Conservation (phyloP, 1,284 basidiomycete species). For the Moniliella sp. region DNA sequence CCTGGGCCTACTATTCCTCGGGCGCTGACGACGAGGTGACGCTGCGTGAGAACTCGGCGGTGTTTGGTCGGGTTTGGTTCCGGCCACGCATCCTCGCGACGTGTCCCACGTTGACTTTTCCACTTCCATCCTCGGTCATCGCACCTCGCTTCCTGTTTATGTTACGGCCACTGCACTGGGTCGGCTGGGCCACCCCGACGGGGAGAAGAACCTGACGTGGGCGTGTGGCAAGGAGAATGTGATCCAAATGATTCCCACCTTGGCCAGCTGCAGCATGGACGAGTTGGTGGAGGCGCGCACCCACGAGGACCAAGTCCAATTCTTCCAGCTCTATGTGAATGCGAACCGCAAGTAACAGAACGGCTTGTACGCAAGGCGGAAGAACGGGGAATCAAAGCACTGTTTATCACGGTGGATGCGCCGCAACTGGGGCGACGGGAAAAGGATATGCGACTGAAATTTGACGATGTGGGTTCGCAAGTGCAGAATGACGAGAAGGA, state of each 20-base stretch:
- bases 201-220: slow-evolving; percentile 44
- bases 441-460: slow-evolving; percentile 77
- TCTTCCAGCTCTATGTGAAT: slow-evolving; percentile 47
- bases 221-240: slow-evolving; percentile 57
- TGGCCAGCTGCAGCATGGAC: slow-evolving; percentile 71
- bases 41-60: slow-evolving; percentile 59
- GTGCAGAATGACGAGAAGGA: slow-evolving; percentile 34
- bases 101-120: slow-evolving; percentile 62
- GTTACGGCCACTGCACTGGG: slow-evolving; percentile 59
- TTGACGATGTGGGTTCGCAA: slow-evolving; percentile 46
- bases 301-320: slow-evolving; percentile 7
- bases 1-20: slow-evolving; percentile 33
- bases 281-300: slow-evolving; percentile 49
- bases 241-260: slow-evolving; percentile 45
- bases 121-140: slow-evolving; percentile 48
- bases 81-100: slow-evolving; percentile 58
- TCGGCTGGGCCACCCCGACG: slow-evolving; percentile 47
- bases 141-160: slow-evolving; percentile 57
- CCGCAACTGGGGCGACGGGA: slow-evolving; percentile 73
- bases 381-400: slow-evolving; percentile 53
- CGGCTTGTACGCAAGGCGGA: slow-evolving; percentile 65
- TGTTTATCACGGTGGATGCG: slow-evolving; percentile 80
- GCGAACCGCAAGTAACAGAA: slow-evolving; percentile 59
- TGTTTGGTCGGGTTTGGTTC: slow-evolving; percentile 84
- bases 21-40: slow-evolving; percentile 41